Evolutionary conservation across 306 rosid species (phyloP).

Genomic region (Dalbergia oliveri): DNA sequence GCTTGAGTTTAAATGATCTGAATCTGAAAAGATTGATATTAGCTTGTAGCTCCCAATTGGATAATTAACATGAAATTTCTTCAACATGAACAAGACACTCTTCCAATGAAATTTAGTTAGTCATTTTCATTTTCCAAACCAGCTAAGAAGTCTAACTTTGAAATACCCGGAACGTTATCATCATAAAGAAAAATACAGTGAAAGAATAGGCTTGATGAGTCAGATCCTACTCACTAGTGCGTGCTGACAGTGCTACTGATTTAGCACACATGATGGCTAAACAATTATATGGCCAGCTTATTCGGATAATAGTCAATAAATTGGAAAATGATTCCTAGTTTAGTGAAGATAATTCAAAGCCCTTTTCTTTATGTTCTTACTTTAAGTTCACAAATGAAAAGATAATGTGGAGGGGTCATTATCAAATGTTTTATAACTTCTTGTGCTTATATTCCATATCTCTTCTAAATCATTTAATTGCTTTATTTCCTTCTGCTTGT

Average conservation of each 20-base stretch:
- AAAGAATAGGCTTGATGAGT: slow-evolving; percentile 52
- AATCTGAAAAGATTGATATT: slow-evolving; percentile 7
- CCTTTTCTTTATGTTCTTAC: slow-evolving; percentile 24
- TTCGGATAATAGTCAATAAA: slow-evolving; percentile 22
- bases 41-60: slow-evolving; percentile 1
- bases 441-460: slow-evolving; percentile 39
- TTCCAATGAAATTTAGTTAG: slow-evolving; percentile 15
- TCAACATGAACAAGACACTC: slow-evolving; percentile 11
- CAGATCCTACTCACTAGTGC: slow-evolving; percentile 69
- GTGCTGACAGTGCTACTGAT: slow-evolving; percentile 52
- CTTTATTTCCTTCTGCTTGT: slow-evolving; percentile 19
- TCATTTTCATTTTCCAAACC: slow-evolving; percentile 40
- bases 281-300: slow-evolving; percentile 15
- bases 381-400: slow-evolving; percentile 30
- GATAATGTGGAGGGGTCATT: slow-evolving; percentile 42
- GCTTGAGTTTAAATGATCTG: background rate
- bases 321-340: slow-evolving; percentile 41
- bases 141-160: background rate
- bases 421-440: slow-evolving; percentile 46
- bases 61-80: slow-evolving; percentile 10
- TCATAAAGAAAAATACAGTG: slow-evolving; percentile 36
- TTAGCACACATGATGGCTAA: slow-evolving; percentile 37
- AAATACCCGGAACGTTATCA: slow-evolving; percentile 9
- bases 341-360: slow-evolving; percentile 12
- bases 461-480: slow-evolving; percentile 11